Evolutionary conservation across 257 asterid genomes (phyloP).

Genomic region (Solanum bukasovii): DNA sequence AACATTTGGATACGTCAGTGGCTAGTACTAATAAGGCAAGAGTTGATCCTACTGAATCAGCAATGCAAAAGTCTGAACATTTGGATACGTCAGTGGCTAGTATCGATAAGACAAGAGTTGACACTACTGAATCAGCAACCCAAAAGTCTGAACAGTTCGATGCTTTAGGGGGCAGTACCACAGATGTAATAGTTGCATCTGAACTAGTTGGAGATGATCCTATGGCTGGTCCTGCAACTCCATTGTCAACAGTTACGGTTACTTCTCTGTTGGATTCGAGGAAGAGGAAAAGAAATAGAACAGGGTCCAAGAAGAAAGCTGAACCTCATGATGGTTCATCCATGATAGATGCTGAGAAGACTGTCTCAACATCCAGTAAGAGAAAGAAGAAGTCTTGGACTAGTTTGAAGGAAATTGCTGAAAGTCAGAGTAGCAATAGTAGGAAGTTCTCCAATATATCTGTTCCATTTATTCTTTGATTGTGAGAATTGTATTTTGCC

Average conservation of each 20-base stretch:
- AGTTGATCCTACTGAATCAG: background rate
- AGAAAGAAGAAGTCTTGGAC: slow-evolving; percentile 62
- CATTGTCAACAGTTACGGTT: slow-evolving; percentile 7
- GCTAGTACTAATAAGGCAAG: background rate
- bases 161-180: background rate
- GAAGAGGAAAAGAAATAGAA: slow-evolving; percentile 44
- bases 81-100: background rate
- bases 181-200: slow-evolving; percentile 16
- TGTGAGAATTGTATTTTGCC: background rate
- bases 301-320: slow-evolving; percentile 27
- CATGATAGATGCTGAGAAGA: slow-evolving; percentile 17
- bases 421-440: slow-evolving; percentile 25
- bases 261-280: slow-evolving; percentile 43
- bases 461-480: slow-evolving; percentile 37
- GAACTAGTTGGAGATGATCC: slow-evolving; percentile 4
- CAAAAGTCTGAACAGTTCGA: background rate
- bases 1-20: background rate
- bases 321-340: slow-evolving; percentile 15
- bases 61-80: background rate
- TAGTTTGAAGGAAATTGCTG: slow-evolving; percentile 58
- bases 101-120: background rate
- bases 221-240: slow-evolving; percentile 21
- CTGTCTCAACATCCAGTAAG: slow-evolving; percentile 23
- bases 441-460: slow-evolving; percentile 19
- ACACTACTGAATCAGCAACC: background rate